Conservation (phyloP, 2,329 filamentous ascomycete species). For the Paraconiothyrium brasiliense region DNA sequence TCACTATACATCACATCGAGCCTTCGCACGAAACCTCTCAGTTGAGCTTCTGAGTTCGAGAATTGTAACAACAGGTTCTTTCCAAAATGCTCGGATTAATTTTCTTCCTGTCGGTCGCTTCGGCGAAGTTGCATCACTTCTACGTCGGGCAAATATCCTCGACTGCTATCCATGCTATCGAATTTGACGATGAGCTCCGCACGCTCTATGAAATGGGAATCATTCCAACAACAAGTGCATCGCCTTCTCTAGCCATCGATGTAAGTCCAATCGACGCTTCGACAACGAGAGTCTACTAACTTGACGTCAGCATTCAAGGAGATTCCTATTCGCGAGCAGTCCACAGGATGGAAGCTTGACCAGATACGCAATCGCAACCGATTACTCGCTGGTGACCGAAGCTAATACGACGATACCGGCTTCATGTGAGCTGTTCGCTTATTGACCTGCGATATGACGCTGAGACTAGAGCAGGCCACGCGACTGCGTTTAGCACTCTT, state of each 20-base stretch:
- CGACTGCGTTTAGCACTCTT: slow-evolving; percentile 28
- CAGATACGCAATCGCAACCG: slow-evolving; percentile 24
- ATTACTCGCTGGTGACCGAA: slow-evolving; percentile 31
- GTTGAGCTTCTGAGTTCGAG: not conserved
- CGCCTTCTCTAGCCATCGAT: slow-evolving; percentile 31
- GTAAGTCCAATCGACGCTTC: slow-evolving; percentile 18
- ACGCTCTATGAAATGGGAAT: slow-evolving; percentile 23
- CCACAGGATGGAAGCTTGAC: slow-evolving; percentile 31
- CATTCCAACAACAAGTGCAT: slow-evolving; percentile 23
- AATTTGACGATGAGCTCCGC: slow-evolving; percentile 26
- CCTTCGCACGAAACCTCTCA: not conserved
- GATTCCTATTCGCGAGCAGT: slow-evolving; percentile 30
- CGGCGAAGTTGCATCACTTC: slow-evolving; percentile 29
- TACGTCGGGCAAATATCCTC: slow-evolving; percentile 30
- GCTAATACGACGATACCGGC: slow-evolving; percentile 29
- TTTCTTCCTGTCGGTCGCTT: slow-evolving; percentile 17
- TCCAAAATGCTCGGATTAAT: slow-evolving; percentile 22
- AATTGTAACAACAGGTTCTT: not conserved
- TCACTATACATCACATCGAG: slow-evolving; percentile 10
- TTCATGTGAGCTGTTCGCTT: slow-evolving; percentile 26
- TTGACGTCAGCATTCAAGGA: slow-evolving; percentile 22
- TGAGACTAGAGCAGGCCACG: slow-evolving; percentile 25
- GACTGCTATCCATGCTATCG: slow-evolving; percentile 26
- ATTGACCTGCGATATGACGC: not conserved
- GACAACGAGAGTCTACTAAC: slow-evolving; percentile 6